phyloP scores from a whole-genome alignment of 2,329 filamentous ascomycete genomes.

The Trichoderma oligosporum region DNA sequence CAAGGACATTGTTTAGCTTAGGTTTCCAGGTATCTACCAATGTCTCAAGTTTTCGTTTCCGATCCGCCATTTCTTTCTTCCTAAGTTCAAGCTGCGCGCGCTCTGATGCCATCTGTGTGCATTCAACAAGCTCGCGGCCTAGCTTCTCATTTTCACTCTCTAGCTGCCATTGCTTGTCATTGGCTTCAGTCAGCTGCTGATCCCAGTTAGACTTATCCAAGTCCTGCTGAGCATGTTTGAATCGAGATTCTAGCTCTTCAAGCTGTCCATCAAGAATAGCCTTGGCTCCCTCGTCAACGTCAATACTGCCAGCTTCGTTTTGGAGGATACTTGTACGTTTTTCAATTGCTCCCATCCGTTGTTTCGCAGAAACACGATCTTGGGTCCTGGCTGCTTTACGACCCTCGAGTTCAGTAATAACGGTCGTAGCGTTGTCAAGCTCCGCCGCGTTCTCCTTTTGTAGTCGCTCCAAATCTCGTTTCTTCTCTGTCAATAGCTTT shows the following conservation, averaged over 20 bases:
- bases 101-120: constrained; percentile 75
- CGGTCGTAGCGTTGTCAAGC: constrained; percentile 65
- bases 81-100: constrained; percentile 79
- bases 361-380: constrained; percentile 68
- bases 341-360: constrained; percentile 71
- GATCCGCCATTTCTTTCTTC: constrained; percentile 73
- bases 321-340: constrained; percentile 65
- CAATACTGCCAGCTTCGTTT: constrained; percentile 64
- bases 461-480: constrained; percentile 68
- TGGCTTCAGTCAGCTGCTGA: constrained; percentile 61
- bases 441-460: constrained; percentile 72
- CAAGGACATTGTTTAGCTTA: constrained; percentile 64
- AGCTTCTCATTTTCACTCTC: constrained; percentile 71
- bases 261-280: constrained; percentile 71
- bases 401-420: constrained; percentile 70
- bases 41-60: constrained; percentile 70
- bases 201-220: constrained; percentile 66
- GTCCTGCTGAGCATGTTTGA: constrained; percentile 60
- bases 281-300: constrained; percentile 80
- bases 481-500: constrained; percentile 73
- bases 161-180: constrained; percentile 61
- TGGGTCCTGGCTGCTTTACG: constrained; percentile 69
- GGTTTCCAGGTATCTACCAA: constrained; percentile 70
- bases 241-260: constrained; percentile 61
- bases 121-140: constrained; percentile 76